Base-by-base conservation (phyloP, 176 grass and related monocot species). In the Areca catechu region DNA sequence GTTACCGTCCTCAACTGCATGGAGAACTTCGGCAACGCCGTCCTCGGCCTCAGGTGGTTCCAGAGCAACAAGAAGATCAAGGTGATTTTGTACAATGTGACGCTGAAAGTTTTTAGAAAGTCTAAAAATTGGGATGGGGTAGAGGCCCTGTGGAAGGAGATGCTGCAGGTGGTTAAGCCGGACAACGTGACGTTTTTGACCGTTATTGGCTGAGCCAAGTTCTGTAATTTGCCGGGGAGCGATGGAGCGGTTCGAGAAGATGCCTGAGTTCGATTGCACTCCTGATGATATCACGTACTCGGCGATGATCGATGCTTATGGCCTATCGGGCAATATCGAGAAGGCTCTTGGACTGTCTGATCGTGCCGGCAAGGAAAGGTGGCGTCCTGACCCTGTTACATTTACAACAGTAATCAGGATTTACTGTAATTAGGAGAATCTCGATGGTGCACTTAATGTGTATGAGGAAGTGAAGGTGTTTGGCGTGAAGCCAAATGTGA, bases 171-270 rank as follows among this genome's bases (percentile, higher is more conserved):
- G 51, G 76, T 71, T 51, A 74, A 69, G 29, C 86, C 86, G 5
- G 86, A 97, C 68, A 84, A 77, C 54, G 65, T 85, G 63, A 90
- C 86, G 21, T 96, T 90, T 74, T 78, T 82, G 4, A 90, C 86
- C 16, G 49, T 82, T 63, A 90, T 90, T 54, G 80, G 92, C 80
- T 90, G 83, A 49, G 83, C 83, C 16, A 77, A 80, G 29, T 49
- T 74, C 50, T 97, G 83, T 57, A 79, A 76, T 20, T 25, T 84
- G 24, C 83, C 78, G 4, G 55, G 16, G 16, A 66, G 83, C 92
- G 22, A 65, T 91, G 29, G 92, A 97, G 79, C 91, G 86, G 83
- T 91, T 82, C 65, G 92, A 97, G 69, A 91, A 91, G 72, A 97
- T 88, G 86, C 65, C 80, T 16, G 83, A 76, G 17, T 80, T 82